Base-by-base conservation (phyloP, 2,329 filamentous ascomycete species). In the Epichloe glyceriae region DNA sequence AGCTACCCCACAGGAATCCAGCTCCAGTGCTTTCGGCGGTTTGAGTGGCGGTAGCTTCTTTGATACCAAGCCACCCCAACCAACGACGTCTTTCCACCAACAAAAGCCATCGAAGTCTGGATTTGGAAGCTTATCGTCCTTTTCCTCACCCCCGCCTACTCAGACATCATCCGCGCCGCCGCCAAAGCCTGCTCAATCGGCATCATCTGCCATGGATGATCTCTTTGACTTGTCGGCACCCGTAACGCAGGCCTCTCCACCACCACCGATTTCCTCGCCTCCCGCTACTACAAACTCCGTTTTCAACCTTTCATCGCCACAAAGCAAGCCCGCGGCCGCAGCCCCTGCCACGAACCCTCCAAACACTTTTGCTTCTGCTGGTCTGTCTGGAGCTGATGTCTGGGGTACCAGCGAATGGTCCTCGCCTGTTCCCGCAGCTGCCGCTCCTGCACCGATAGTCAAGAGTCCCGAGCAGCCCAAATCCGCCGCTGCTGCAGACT, bases 401-500 rank as follows among this genome's bases (percentile, higher is more conserved):
- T 96, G 89, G 88, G 89, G 88, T 44, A 78, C 78, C 52, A 88
- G 91, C 66, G 90, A 87, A 3, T 98, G 93, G 93, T 74, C 78
- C 6, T 71, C 76, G 2, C 67, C 56, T 14, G 51, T 58, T 8
- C 47, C 58, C 11, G 47, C 56, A 10, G 49, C 57, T 14, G 46
- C 78, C 10, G 71, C 76, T 1, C 66, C 55, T 15, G 43, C 58
- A 6, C 44, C 54, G 8, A 45, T 39, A 12, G 46, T 55, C 17
- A 90, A 85, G 82, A 82, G 75, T 54, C 79, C 80, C 6, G 71
- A 75, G 47, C 53, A 60, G 46, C 54, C 60, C 46, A 71, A 68
- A 58, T 59, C 66, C 54, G 72, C 78, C 4, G 64, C 74, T 8
- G 78, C 76, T 51, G 82, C 76, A 50, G 82, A 85, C 57, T 80